Percentiles rank a stretch among this genome's conserved stretches.
Evolutionary conservation across 495 filamentous ascomycete species (phyloP).

Genomic region (Penicillium mononematosum): DNA sequence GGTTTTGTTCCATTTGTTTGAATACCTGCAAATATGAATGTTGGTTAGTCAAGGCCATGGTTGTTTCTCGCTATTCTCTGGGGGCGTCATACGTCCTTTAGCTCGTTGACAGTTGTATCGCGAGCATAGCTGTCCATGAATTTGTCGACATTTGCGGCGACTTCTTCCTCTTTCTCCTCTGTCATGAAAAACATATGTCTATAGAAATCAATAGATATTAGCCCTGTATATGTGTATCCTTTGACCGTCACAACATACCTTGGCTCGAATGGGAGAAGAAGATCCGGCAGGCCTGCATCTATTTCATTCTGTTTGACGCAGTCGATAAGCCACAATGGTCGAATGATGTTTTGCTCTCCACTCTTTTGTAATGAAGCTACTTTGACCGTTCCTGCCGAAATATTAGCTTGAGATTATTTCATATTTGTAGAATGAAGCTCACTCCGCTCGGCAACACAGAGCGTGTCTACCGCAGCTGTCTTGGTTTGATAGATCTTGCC

Average conservation of each 20-base stretch:
- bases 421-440: slow-evolving; percentile 5
- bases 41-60: not conserved
- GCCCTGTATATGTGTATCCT: not conserved
- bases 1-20: slow-evolving; percentile 41
- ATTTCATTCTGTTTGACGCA: slow-evolving; percentile 66
- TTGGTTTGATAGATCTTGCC: slow-evolving; percentile 78
- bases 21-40: slow-evolving; percentile 35
- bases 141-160: slow-evolving; percentile 61
- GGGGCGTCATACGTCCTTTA: slow-evolving; percentile 48
- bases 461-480: slow-evolving; percentile 54
- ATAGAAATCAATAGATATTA: not conserved
- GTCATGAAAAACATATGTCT: slow-evolving; percentile 59
- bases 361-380: slow-evolving; percentile 77
- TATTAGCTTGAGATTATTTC: slow-evolving; percentile 13
- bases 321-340: slow-evolving; percentile 82
- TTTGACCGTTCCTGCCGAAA: slow-evolving; percentile 64
- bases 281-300: slow-evolving; percentile 55
- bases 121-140: slow-evolving; percentile 83
- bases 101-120: slow-evolving; percentile 63
- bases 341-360: slow-evolving; percentile 66
- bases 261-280: slow-evolving; percentile 69
- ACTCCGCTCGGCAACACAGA: slow-evolving; percentile 80
- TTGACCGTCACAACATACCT: slow-evolving; percentile 47
- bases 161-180: slow-evolving; percentile 42
- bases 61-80: not conserved